These are phyloP conservation scores for Lyophyllum shimeji DNA, from an alignment of 768 basidiomycete species.

Conservation along the genomic window DNA sequence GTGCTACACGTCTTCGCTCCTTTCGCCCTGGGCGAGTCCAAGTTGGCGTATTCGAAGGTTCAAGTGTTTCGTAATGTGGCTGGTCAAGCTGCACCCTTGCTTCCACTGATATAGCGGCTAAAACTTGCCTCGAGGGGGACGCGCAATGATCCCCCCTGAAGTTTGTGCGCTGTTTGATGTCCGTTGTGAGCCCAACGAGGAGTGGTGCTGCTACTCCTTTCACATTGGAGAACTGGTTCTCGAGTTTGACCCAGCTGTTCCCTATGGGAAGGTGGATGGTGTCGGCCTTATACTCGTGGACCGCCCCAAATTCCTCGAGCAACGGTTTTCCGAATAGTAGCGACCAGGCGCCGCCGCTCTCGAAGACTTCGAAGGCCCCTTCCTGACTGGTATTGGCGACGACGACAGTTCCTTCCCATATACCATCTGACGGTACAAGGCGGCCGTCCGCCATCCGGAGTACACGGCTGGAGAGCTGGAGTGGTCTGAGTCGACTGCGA, in stretches of 20 bases:
- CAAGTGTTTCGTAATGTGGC: not conserved
- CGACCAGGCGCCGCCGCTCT: constrained; percentile 24
- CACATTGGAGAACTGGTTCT: constrained; percentile 3
- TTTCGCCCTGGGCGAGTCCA: not conserved
- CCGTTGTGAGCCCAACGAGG: constrained; percentile 5
- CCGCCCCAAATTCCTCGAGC: constrained; percentile 18
- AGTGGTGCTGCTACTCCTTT: not conserved
- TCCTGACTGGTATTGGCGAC: not conserved
- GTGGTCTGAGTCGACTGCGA: not conserved
- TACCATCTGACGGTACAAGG: not conserved
- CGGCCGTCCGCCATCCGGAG: constrained; percentile 24
- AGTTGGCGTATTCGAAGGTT: not conserved
- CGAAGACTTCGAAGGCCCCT: constrained; percentile 16
- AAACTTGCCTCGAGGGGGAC: constrained; percentile 11
- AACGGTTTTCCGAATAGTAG: constrained; percentile 31
- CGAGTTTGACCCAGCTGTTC: not conserved
- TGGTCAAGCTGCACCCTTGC: not conserved
- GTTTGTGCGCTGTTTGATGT: constrained; percentile 14
- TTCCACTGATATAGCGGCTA: not conserved
- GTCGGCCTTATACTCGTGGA: constrained; percentile 24
- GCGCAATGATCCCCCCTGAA: constrained; percentile 12
- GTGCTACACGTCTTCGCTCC: not conserved
- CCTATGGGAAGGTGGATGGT: constrained; percentile 6
- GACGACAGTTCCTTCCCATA: not conserved
- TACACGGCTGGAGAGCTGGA: not conserved